Evolutionary conservation across 306 rosid genomes (phyloP), one percentile per base, ranked within the genome.

Genomic region (Aeschynomene evenia): DNA sequence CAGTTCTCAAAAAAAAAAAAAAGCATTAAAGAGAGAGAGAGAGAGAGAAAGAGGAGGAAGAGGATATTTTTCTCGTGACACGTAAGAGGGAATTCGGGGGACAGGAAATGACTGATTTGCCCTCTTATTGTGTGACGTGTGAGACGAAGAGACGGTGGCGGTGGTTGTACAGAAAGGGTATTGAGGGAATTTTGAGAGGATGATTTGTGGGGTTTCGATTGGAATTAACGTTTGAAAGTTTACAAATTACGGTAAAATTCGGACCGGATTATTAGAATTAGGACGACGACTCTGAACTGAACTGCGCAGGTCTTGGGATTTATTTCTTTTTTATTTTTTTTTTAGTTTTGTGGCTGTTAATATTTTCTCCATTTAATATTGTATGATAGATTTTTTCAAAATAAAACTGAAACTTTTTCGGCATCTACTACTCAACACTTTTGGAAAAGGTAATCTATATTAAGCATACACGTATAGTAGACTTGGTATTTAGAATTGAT

Each of bases 11-110:
- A 65, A 23, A 13, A 9, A 22, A 2, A 31, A 39, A 39, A 20
- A 28, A 63, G 73, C n/a, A n/a, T n/a, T n/a, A 24, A 68, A 31
- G 72, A 1, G 58, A 14, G 4, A 18, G 48, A 45, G 21, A 58
- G 75, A n/a, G 73, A 33, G 69, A 0, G 58, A 8, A 6, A 29
- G 31, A 20, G 7, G 26, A 22, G 9, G 20, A 10, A 14, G 50
- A 26, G 20, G 2, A 6, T 4, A 42, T 42, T 45, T 49, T 39
- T 81, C 72, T 37, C 1, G 26, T 58, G 73, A 36, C 82, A 77
- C 82, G 69, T 64, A 64, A 4, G 53, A 6, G 21, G 10, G 7
- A 22, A n/a, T n/a, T n/a, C n/a, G n/a, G 8, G 14, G 15, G 4
- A 0, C 0, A 0, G 16, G 56, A 1, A 20, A 2, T 4, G 70